Base-by-base conservation (phyloP, 345 rosid genomes). In the Iberis pinnata region DNA sequence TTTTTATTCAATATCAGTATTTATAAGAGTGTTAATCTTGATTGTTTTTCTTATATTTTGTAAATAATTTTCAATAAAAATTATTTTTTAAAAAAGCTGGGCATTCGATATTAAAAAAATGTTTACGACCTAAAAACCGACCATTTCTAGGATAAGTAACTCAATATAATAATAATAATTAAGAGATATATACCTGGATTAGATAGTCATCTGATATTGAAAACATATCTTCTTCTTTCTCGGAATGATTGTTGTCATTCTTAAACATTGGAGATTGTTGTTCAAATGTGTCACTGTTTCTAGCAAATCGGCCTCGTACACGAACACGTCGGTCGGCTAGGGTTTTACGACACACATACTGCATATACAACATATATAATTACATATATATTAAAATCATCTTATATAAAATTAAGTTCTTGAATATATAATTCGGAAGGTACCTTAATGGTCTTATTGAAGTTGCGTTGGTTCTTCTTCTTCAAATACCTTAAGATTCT, bases 261-360 rank as follows among this genome's bases (percentile, higher is more conserved):
- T 74, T 78, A 60, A 65, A 74, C 42, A 53, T 53, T 14, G 25
- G 25, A 22, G 25, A 22, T 22, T 22, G 25, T 22, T 22, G 25
- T 22, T 83, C 89, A 57, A 73, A 57, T 4, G 64, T 46, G 53
- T 80, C 89, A 53, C 32, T 78, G 70, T 89, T 89, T 70, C 89
- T 73, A 0, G 97, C 97, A 64, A 89, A 89, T 69, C 97, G 72
- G 24, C 97, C 95, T 0, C 95, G 81, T 12, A 89, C 78, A 35
- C 97, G 80, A 44, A 86, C 89, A 49, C 97, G 75, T 35, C 95
- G 60, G 63, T 89, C 95, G 9, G 97, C 97, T 48, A 89, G 76
- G 72, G 93, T 80, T 78, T 89, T 86, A 13, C 93, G 93, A 48
- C 97, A 89, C 18, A 87, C 89, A 63, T 89, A 89, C 95, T 89